Conservation (phyloP, 1,139 yeast genomes). For the Lodderomyces oxycetoniae region DNA sequence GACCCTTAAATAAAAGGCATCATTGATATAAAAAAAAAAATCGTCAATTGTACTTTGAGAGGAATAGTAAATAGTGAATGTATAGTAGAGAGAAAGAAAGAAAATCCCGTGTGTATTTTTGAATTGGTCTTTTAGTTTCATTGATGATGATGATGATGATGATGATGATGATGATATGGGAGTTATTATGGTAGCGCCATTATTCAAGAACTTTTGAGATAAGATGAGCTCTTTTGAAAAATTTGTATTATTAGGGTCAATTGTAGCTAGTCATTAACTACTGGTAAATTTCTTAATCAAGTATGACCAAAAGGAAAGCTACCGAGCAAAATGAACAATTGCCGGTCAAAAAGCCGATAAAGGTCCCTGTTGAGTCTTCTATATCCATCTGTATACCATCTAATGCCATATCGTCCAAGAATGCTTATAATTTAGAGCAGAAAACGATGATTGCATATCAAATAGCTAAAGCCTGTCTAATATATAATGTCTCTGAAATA, state of each 20-base stretch:
- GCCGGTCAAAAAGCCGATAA: constrained; percentile 32
- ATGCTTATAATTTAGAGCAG: constrained; percentile 66
- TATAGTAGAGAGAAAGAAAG: constrained; percentile 1
- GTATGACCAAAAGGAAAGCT: constrained; percentile 33
- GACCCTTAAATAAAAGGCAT: too few species aligned
- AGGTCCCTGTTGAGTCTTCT: constrained; percentile 13
- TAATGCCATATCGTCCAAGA: constrained; percentile 44
- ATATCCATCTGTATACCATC: constrained; percentile 63
- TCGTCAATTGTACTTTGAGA: too few species aligned
- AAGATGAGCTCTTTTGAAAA: too few species aligned
- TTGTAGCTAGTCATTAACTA: too few species aligned
- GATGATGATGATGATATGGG: too few species aligned
- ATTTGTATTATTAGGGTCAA: too few species aligned
- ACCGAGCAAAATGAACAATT: constrained; percentile 10
- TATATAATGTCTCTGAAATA: constrained; percentile 67
- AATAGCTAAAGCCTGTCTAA: constrained; percentile 69
- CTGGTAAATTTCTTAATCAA: too few species aligned
- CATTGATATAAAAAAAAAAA: too few species aligned
- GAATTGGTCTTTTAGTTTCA: not conserved
- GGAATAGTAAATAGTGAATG: constrained; percentile 5
- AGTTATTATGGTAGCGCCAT: too few species aligned
- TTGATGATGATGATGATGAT: not conserved
- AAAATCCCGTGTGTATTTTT: not conserved
- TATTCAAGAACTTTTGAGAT: too few species aligned
- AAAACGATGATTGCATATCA: constrained; percentile 71